A percentile compares a stretch with the other conserved stretches of the same genome.
Evolutionary conservation across 305 asterid genomes (phyloP).

Genomic region (Rubia peregrina): DNA sequence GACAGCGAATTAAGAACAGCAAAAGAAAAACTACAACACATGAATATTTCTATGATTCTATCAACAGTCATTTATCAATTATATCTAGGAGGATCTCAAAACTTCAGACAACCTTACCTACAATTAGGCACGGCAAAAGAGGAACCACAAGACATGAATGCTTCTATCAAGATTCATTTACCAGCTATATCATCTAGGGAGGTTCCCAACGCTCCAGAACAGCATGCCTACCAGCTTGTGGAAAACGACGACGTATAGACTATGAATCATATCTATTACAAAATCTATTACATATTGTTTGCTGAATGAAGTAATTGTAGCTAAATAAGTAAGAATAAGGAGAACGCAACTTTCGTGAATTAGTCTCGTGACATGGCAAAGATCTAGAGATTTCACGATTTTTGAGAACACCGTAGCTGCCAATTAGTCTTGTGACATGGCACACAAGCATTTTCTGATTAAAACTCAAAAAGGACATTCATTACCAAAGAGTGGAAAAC

Average conservation of each 20-base stretch:
- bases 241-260: background rate
- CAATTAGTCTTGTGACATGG: too few species aligned
- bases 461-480: background rate
- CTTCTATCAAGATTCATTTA: background rate
- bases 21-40: background rate
- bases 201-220: conserved; percentile 6
- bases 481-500: background rate
- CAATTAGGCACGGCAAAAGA: background rate
- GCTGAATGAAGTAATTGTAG: background rate
- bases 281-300: background rate
- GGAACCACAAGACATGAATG: background rate
- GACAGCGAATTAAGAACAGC: too few species aligned
- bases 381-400: background rate
- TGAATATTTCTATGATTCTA: background rate
- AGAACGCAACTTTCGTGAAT: background rate
- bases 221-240: background rate
- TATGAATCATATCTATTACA: background rate
- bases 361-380: background rate
- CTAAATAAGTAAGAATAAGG: background rate
- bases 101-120: background rate
- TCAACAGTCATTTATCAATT: background rate
- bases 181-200: background rate
- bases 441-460: background rate
- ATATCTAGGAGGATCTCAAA: too few species aligned
- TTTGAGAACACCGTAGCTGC: conserved; percentile 3